phyloP scores from a whole-genome alignment of 306 rosid species.

The Biancaea sappan region DNA sequence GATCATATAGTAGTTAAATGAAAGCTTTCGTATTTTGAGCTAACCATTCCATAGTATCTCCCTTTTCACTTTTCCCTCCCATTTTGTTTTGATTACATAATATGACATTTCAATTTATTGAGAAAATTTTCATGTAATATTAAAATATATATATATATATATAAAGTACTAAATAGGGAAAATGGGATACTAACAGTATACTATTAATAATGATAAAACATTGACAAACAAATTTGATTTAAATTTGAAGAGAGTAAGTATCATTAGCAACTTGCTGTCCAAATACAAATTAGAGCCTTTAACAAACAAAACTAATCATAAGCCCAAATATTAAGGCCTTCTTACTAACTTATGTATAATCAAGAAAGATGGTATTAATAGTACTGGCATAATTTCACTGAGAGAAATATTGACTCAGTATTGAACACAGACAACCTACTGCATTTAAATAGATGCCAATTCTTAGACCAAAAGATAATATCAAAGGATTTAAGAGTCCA shows the following conservation, averaged over 20 bases:
- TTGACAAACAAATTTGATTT: background rate
- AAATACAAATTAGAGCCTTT: background rate
- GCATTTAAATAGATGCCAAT: background rate
- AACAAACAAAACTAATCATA: too few relatives aligned
- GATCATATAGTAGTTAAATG: too few relatives aligned
- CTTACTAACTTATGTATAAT: background rate
- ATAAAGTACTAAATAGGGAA: too few relatives aligned
- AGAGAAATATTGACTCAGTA: background rate
- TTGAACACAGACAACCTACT: background rate
- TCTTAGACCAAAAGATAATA: background rate
- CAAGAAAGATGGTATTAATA: background rate
- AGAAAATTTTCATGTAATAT: too few relatives aligned
- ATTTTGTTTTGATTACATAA: too few relatives aligned
- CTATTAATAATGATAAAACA: background rate
- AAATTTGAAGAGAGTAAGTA: background rate
- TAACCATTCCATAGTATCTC: too few relatives aligned
- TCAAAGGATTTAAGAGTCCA: background rate
- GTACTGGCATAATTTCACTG: background rate
- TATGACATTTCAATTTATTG: too few relatives aligned
- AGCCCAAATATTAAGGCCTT: background rate
- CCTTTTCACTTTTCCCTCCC: too few relatives aligned
- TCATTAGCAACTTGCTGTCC: background rate
- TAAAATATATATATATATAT: too few relatives aligned
- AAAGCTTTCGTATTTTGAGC: too few relatives aligned
- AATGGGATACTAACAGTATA: background rate